A percentile compares a stretch with the other conserved stretches of the same genome.
These are phyloP conservation scores for Cyanidiococcus yangmingshanensis DNA, from an alignment of 23 red algal genomes.

Conservation along the genomic window DNA sequence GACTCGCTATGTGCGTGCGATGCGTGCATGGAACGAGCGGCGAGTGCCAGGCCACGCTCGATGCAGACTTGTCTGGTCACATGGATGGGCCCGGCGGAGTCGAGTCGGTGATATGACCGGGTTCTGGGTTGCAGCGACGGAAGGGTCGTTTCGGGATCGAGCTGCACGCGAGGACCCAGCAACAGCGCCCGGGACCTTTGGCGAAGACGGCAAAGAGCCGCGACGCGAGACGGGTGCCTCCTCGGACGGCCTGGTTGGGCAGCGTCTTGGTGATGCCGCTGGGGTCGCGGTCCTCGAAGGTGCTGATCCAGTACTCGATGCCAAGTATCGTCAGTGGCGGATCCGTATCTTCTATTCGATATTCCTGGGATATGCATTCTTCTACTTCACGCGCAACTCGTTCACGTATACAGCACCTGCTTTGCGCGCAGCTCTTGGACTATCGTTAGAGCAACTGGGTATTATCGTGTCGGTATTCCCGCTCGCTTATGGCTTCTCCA, in stretches of 20 bases:
- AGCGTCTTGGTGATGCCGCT: no score
- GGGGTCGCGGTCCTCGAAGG: not conserved
- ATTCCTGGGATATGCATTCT: constrained; percentile 91
- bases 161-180: no score
- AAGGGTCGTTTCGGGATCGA: no score
- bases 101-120: no score
- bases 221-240: not conserved
- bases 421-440: constrained; percentile 67
- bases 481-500: constrained; percentile 92
- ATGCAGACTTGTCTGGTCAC: no score
- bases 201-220: not conserved
- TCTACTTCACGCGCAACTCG: constrained; percentile 96
- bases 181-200: no score
- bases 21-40: no score
- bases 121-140: no score
- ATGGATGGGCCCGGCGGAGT: no score
- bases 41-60: no score
- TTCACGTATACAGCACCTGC: constrained; percentile 95
- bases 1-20: no score
- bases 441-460: constrained; percentile 86
- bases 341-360: constrained; percentile 95
- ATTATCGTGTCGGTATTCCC: constrained; percentile 94
- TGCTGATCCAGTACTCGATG: not conserved
- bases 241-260: not conserved
- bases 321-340: constrained; percentile 46